Evolutionary conservation across 345 rosid genomes (phyloP).

Genomic region (Salix caprea): DNA sequence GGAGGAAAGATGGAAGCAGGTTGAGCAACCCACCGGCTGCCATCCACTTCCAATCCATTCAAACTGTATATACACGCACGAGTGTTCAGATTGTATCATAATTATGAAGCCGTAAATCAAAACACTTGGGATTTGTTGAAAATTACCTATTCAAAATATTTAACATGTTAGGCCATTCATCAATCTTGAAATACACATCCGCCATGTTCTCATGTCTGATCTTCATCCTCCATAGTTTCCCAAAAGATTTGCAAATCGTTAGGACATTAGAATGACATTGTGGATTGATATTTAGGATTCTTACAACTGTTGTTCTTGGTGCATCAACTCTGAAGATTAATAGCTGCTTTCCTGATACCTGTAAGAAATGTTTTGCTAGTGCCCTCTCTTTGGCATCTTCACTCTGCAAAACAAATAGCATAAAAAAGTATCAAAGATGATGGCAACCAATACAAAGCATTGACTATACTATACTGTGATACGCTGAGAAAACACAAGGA

Average conservation of each 20-base stretch:
- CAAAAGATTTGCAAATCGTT: constrained; percentile 16
- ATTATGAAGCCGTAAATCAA: neutral
- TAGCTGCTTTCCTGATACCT: constrained; percentile 20
- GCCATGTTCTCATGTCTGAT: neutral
- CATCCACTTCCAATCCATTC: constrained; percentile 31
- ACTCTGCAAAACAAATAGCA: constrained; percentile 24
- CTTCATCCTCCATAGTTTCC: constrained; percentile 1
- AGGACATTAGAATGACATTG: too few relatives aligned
- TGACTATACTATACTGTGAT: too few relatives aligned
- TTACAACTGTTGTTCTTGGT: constrained; percentile 43
- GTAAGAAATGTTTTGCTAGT: constrained; percentile 30
- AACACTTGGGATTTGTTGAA: neutral
- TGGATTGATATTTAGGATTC: constrained; percentile 22
- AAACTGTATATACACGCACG: constrained; percentile 11
- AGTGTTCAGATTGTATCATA: neutral
- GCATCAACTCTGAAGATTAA: constrained; percentile 39
- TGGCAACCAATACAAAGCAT: too few relatives aligned
- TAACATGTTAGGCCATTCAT: constrained; percentile 48
- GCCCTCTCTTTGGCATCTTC: constrained; percentile 46
- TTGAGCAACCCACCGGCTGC: constrained; percentile 24
- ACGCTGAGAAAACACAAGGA: too few relatives aligned
- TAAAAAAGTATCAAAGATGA: neutral
- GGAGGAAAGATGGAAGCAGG: constrained; percentile 35
- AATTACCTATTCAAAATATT: constrained; percentile 35
- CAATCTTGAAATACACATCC: constrained; percentile 30